A percentile compares a stretch with the other conserved stretches of the same genome.
Evolutionary conservation across 1,139 yeast species (phyloP).

Genomic region (Saccharomycopsis crataegensis): DNA sequence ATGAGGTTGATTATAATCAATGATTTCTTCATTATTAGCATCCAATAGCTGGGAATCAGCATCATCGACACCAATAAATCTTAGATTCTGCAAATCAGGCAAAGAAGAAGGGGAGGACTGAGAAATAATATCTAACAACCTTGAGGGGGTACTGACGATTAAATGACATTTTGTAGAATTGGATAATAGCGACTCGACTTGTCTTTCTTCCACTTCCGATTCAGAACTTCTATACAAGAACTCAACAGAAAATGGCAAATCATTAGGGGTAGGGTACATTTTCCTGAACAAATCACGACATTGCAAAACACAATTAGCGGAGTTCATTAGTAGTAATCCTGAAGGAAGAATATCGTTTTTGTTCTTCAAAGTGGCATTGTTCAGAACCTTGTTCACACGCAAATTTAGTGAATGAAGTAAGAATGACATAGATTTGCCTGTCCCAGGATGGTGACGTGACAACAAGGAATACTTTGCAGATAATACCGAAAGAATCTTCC

Average conservation of each 20-base stretch:
- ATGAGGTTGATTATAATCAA: not conserved
- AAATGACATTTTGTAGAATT: not conserved
- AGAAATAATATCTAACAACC: not conserved
- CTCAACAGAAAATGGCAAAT: not conserved
- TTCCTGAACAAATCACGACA: not conserved
- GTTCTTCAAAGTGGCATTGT: not conserved
- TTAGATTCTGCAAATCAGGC: not conserved
- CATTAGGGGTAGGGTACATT: not conserved
- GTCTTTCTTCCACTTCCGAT: not conserved
- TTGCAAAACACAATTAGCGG: not conserved
- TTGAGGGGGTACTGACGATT: slow-evolving; percentile 1
- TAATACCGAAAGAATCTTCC: not conserved
- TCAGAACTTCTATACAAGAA: not conserved
- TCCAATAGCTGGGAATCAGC: not conserved
- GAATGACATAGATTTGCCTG: not conserved
- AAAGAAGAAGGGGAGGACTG: not conserved
- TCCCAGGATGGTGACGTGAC: not conserved
- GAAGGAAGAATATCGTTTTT: not conserved
- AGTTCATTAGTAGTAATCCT: not conserved
- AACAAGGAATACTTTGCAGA: not conserved
- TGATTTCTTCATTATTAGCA: not conserved
- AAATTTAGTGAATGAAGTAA: not conserved
- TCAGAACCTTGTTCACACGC: not conserved
- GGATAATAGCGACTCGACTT: not conserved
- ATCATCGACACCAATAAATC: slow-evolving; percentile 2